These are phyloP conservation scores for Arthroderma sp. DNA, from an alignment of 2,329 filamentous ascomycete genomes.

Conservation along the genomic window DNA sequence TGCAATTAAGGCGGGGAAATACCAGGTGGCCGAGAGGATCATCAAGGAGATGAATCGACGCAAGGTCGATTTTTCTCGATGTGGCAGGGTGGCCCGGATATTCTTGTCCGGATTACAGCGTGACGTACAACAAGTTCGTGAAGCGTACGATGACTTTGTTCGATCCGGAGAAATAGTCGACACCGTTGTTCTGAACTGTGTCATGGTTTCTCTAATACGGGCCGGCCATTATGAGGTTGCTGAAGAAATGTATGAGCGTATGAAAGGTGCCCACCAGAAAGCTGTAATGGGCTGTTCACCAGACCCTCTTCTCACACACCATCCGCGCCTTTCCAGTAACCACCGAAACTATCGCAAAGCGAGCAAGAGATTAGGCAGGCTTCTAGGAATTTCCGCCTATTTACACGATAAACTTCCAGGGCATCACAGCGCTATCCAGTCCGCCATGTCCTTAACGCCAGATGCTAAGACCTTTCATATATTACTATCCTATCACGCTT, in stretches of 20 bases:
- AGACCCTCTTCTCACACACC: slow-evolving; percentile 12
- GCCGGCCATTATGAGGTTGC: slow-evolving; percentile 65
- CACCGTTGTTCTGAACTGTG: slow-evolving; percentile 70
- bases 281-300: too few species aligned
- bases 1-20: slow-evolving; percentile 75
- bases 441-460: slow-evolving; percentile 53
- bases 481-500: slow-evolving; percentile 61
- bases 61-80: slow-evolving; percentile 57
- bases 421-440: slow-evolving; percentile 50
- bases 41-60: slow-evolving; percentile 66
- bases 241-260: slow-evolving; percentile 66
- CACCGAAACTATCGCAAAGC: slow-evolving; percentile 23
- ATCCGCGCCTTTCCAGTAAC: slow-evolving; percentile 21
- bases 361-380: slow-evolving; percentile 32
- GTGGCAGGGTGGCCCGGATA: slow-evolving; percentile 69
- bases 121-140: slow-evolving; percentile 60
- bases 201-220: slow-evolving; percentile 65
- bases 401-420: slow-evolving; percentile 38
- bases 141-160: slow-evolving; percentile 73
- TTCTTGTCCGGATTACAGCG: slow-evolving; percentile 66
- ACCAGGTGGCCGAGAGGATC: slow-evolving; percentile 68
- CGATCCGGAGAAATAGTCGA: slow-evolving; percentile 76
- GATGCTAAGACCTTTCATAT: slow-evolving; percentile 69
- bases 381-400: slow-evolving; percentile 34
- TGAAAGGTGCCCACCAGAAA: slow-evolving; percentile 52